phyloP scores from a whole-genome alignment of 2,329 filamentous ascomycete species.

The Penicillium sp. region DNA sequence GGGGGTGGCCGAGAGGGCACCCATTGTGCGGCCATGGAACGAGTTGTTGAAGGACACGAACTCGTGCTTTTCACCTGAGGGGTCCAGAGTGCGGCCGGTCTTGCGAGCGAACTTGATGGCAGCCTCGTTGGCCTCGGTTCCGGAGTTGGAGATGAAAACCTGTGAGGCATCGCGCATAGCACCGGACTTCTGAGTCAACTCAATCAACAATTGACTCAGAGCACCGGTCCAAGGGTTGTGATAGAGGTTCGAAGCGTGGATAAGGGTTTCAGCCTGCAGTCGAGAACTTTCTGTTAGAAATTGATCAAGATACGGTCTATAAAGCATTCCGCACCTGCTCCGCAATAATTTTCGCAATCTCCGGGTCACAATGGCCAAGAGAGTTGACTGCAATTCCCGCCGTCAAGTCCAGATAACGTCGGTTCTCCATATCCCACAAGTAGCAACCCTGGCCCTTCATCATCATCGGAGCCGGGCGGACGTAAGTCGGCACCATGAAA shows the following conservation, averaged over 20 bases:
- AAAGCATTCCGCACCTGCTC: slow-evolving; percentile 61
- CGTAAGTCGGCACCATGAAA: slow-evolving; percentile 95
- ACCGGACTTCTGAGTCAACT: slow-evolving; percentile 74
- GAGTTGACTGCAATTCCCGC: slow-evolving; percentile 94
- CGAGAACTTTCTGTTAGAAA: slow-evolving; percentile 23
- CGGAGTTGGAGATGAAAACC: slow-evolving; percentile 94
- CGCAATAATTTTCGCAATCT: slow-evolving; percentile 69
- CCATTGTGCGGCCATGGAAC: slow-evolving; percentile 97
- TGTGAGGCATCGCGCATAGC: slow-evolving; percentile 76
- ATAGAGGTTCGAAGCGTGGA: slow-evolving; percentile 95
- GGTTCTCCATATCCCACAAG: slow-evolving; percentile 84
- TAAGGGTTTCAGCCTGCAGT: slow-evolving; percentile 63
- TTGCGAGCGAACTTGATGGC: slow-evolving; percentile 97
- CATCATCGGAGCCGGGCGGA: slow-evolving; percentile 85
- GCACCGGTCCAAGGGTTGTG: slow-evolving; percentile 94
- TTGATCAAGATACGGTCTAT: background rate
- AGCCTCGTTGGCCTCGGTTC: slow-evolving; percentile 94
- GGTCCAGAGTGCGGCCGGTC: slow-evolving; percentile 71
- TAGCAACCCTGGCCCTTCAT: slow-evolving; percentile 82
- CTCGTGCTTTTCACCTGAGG: slow-evolving; percentile 71
- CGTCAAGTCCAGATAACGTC: slow-evolving; percentile 90
- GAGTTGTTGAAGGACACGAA: slow-evolving; percentile 87
- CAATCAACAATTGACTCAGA: slow-evolving; percentile 78
- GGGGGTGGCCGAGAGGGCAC: slow-evolving; percentile 87
- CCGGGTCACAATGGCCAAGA: slow-evolving; percentile 83